Conservation (phyloP, 768 basidiomycete species). For the Termitomyces sp. region DNA sequence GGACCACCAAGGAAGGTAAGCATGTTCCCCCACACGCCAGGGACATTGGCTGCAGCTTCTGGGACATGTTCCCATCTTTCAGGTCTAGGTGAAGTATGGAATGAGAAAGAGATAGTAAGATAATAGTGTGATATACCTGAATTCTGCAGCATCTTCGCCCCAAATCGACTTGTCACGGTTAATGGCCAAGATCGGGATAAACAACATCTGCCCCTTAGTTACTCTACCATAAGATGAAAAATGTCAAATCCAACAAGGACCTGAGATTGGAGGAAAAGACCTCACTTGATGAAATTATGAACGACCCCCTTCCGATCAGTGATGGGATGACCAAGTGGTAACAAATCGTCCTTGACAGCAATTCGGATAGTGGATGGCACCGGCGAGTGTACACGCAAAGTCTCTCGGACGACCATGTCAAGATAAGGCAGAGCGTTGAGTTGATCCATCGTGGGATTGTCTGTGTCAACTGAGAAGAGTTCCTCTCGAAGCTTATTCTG, state of each 20-base stretch:
- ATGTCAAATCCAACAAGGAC: neutral
- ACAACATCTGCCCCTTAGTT: constrained; percentile 41
- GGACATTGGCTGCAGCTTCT: constrained; percentile 40
- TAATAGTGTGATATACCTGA: constrained; percentile 39
- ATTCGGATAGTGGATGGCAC: constrained; percentile 40
- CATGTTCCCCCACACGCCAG: constrained; percentile 60
- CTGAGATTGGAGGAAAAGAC: neutral
- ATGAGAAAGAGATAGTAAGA: neutral
- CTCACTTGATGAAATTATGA: constrained; percentile 37
- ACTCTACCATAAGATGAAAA: constrained; percentile 20
- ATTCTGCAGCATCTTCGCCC: constrained; percentile 63
- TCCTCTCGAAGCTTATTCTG: constrained; percentile 62
- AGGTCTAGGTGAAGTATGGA: constrained; percentile 38
- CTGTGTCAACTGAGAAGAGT: constrained; percentile 45
- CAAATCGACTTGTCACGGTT: constrained; percentile 54
- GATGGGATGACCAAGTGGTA: constrained; percentile 47
- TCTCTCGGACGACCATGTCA: constrained; percentile 61
- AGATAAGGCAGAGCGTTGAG: constrained; percentile 66
- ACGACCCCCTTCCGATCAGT: constrained; percentile 40
- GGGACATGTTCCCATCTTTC: constrained; percentile 60
- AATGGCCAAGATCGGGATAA: constrained; percentile 52
- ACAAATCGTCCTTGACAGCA: constrained; percentile 48
- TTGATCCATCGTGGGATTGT: constrained; percentile 68
- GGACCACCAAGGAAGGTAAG: constrained; percentile 66
- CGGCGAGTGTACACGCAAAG: constrained; percentile 53